These are phyloP conservation scores for Metschnikowia reukaufii DNA, from an alignment of 805 yeast species.

Conservation along the genomic window DNA sequence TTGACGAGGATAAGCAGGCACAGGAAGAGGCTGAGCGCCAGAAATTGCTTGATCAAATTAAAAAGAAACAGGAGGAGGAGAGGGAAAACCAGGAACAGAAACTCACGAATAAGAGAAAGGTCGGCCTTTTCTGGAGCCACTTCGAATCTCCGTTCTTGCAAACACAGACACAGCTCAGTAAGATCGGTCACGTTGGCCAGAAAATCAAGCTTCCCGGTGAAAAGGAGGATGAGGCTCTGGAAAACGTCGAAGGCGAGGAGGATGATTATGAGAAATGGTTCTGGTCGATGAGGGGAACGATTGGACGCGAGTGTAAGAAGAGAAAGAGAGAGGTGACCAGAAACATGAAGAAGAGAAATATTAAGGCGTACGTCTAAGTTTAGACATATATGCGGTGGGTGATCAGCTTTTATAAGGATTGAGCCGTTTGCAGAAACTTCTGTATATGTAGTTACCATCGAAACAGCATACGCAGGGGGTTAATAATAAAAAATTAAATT, in stretches of 20 bases:
- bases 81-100: slow-evolving; percentile 26
- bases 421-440: too few species aligned
- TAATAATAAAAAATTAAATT: too few species aligned
- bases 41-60: slow-evolving; percentile 31
- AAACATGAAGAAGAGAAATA: slow-evolving; percentile 49
- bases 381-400: neutral
- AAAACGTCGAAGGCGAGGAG: slow-evolving; percentile 31
- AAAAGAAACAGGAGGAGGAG: slow-evolving; percentile 32
- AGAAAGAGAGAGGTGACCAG: slow-evolving; percentile 72
- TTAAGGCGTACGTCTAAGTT: slow-evolving; percentile 7
- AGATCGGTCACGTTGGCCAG: slow-evolving; percentile 41
- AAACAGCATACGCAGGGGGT: too few species aligned
- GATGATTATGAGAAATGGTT: slow-evolving; percentile 70
- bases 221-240: slow-evolving; percentile 25
- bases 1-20: slow-evolving; percentile 13
- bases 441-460: too few species aligned
- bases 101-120: slow-evolving; percentile 15
- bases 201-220: slow-evolving; percentile 40
- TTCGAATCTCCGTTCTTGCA: slow-evolving; percentile 80
- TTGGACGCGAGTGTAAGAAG: slow-evolving; percentile 72
- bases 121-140: slow-evolving; percentile 78
- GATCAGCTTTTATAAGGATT: too few species aligned
- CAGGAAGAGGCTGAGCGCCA: slow-evolving; percentile 21
- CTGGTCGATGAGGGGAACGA: slow-evolving; percentile 78
- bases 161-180: slow-evolving; percentile 78